A percentile compares a stretch with the other conserved stretches of the same genome.
Conservation (phyloP, 2,329 filamentous ascomycete species). For the Xylaria sp. region DNA sequence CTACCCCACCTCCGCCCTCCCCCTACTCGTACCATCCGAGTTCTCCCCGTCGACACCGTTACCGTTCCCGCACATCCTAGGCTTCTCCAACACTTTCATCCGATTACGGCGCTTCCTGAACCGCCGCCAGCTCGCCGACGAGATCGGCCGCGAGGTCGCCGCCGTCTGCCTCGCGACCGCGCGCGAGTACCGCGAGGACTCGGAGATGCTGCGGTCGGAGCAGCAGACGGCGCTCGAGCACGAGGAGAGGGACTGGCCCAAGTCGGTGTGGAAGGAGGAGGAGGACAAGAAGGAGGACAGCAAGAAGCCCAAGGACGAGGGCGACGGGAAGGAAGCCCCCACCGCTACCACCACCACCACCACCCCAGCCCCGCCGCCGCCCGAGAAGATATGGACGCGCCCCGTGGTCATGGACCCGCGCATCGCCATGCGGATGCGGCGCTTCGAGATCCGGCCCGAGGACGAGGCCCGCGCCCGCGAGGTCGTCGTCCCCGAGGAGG, state of each 20-base stretch:
- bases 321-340: constrained; percentile 30
- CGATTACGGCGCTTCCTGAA: constrained; percentile 88
- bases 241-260: constrained; percentile 84
- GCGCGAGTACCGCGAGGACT: constrained; percentile 52
- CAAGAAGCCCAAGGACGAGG: constrained; percentile 43
- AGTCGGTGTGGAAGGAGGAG: constrained; percentile 67
- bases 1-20: constrained; percentile 69
- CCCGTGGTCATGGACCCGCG: constrained; percentile 76
- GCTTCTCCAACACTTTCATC: constrained; percentile 86
- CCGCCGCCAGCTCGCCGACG: constrained; percentile 80
- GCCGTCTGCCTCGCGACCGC: constrained; percentile 72
- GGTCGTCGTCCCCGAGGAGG: constrained; percentile 67
- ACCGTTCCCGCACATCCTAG: constrained; percentile 84
- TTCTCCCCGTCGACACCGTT: constrained; percentile 76
- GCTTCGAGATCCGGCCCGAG: constrained; percentile 69
- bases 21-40: constrained; percentile 66
- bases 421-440: constrained; percentile 77
- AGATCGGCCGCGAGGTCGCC: constrained; percentile 84
- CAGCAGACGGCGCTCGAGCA: constrained; percentile 65
- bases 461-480: constrained; percentile 68
- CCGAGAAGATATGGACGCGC: constrained; percentile 75
- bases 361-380: constrained; percentile 10
- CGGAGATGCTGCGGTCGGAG: constrained; percentile 51
- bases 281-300: constrained; percentile 56
- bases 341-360: no score